These are phyloP conservation scores for Acacia acuminata DNA, from an alignment of 306 rosid genomes.

Conservation along the genomic window DNA sequence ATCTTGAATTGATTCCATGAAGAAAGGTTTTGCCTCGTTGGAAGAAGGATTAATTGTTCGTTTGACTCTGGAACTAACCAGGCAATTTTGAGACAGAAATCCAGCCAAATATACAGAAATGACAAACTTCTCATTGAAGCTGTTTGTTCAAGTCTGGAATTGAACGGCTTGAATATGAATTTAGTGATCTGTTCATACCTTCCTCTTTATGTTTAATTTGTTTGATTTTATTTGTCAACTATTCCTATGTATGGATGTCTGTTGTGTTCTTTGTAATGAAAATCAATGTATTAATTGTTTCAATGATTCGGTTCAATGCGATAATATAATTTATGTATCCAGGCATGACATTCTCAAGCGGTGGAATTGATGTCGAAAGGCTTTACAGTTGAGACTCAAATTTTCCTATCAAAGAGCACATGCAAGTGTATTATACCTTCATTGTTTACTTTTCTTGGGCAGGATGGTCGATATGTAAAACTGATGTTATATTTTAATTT, in stretches of 20 bases:
- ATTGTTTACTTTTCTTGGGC: background rate
- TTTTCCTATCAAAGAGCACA: background rate
- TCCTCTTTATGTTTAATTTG: background rate
- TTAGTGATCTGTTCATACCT: conserved; percentile 26
- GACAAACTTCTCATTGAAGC: conserved; percentile 36
- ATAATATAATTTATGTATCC: background rate
- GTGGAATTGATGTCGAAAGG: background rate
- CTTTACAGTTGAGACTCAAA: background rate
- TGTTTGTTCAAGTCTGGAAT: conserved; percentile 12
- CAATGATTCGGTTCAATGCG: background rate
- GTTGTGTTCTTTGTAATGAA: background rate
- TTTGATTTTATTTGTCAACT: background rate
- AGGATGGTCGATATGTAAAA: too few relatives aligned
- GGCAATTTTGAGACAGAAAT: conserved; percentile 30
- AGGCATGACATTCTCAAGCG: background rate
- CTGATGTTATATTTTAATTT: too few relatives aligned
- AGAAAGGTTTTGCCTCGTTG: conserved; percentile 20
- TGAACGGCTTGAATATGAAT: conserved; percentile 27
- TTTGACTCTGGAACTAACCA: conserved; percentile 19
- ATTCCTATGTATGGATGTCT: background rate
- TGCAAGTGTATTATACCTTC: background rate
- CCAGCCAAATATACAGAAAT: conserved; percentile 23
- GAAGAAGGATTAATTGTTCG: conserved; percentile 26
- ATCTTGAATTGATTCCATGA: conserved; percentile 36
- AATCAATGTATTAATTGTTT: background rate